Evolutionary conservation across 2,329 filamentous ascomycete species (phyloP), one percentile per base, ranked within the genome.

Genomic region (Rosellinia necatrix): DNA sequence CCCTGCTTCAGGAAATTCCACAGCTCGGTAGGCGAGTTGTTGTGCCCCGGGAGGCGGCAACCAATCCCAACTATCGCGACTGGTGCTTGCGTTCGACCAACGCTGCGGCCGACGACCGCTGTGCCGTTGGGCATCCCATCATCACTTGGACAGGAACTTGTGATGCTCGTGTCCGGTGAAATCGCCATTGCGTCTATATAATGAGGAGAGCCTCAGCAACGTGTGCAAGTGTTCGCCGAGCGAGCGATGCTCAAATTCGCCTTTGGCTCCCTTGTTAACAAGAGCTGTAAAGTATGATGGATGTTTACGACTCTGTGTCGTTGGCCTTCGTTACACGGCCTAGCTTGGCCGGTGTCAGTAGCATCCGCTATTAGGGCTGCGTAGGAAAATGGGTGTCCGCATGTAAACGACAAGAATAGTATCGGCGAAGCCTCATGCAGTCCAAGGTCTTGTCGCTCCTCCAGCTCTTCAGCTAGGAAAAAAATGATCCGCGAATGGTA

Each of bases 1-100:
- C 58, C 57, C 9, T 51, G 38, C 19, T 57, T 41, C 2, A 60
- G 34, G 24, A 60, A 57, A 3, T 46, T 32, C 58, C 58, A 60
- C 1, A 60, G 15, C 8, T 34, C 53, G 6, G 35, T 38, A 7
- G 53, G 58, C 3, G 49, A 50, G 13, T 57, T 56, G 4, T 35
- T 50, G 19, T 53, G 35, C 5, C 54, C 58, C 3, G 58, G 58
- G 4, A 60, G 48, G 3, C 58, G 44, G 25, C 58, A 60, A 12
- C 49, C 44, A 53, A 60, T 57, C 3, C 58, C 47, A 9, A 54
- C 44, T n/a, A 54, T 42, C 1, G 51, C 51, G 4, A 54, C 30
- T 12, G 51, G 37, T 9, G 29, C 51, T 49, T 54, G 51, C 25
- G 19, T 46, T 40, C 49, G 49, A n/a, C 6, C n/a, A 17, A 19